Conservation (phyloP, 78 protist species). For the Dictyostelium brefeldianum region DNA sequence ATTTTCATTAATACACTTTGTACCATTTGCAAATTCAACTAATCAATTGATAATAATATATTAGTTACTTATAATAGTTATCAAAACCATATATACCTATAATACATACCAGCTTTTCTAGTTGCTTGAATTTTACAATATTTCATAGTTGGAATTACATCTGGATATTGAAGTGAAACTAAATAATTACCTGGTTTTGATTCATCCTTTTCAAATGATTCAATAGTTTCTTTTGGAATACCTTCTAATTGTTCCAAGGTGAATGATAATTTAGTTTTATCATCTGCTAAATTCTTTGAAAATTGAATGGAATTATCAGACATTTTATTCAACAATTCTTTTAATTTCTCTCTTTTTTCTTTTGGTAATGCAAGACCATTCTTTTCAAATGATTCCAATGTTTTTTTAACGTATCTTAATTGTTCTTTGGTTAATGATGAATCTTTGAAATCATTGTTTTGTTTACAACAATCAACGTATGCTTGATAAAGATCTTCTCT, state of each 20-base stretch:
- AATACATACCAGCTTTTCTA: constrained; percentile 56
- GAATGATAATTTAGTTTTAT: constrained; percentile 64
- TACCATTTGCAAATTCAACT: constrained; percentile 3
- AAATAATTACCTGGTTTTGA: constrained; percentile 33
- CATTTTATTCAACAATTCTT: constrained; percentile 65
- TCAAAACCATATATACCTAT: constrained; percentile 31
- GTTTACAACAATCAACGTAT: constrained; percentile 1
- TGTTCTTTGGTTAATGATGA: background rate
- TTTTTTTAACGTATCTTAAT: constrained; percentile 48
- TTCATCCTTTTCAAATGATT: constrained; percentile 33
- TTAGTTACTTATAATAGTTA: background rate
- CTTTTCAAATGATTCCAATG: constrained; percentile 74
- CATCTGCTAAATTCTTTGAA: constrained; percentile 84
- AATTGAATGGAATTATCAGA: constrained; percentile 59
- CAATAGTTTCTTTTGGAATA: constrained; percentile 74
- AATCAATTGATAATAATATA: too few relatives aligned
- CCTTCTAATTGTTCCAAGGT: constrained; percentile 80
- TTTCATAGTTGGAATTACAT: constrained; percentile 77
- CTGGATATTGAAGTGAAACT: constrained; percentile 84
- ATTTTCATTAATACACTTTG: constrained; percentile 40
- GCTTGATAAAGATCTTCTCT: constrained; percentile 74
- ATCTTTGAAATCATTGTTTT: constrained; percentile 15
- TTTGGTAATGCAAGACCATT: constrained; percentile 82
- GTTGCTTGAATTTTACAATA: constrained; percentile 64
- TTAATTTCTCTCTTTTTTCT: constrained; percentile 65